Evolutionary conservation across 1,284 basidiomycete genomes (phyloP).

Genomic region (Rhodotorula sp.): DNA sequence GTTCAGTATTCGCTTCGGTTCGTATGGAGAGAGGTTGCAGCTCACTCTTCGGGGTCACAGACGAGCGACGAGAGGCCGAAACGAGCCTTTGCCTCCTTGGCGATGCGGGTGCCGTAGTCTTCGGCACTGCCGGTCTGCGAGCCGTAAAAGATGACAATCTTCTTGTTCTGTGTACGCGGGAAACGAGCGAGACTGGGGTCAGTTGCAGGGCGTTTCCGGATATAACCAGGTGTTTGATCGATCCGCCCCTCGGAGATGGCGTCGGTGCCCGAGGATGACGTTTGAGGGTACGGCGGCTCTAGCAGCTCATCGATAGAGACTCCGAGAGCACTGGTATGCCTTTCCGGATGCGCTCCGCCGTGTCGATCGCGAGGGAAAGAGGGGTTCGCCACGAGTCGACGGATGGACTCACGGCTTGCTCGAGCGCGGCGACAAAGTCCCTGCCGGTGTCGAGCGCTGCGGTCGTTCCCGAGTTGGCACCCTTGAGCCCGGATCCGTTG

Average conservation of each 20-base stretch:
- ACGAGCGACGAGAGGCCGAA: constrained; percentile 90
- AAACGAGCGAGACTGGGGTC: neutral
- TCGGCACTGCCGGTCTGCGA: constrained; percentile 96
- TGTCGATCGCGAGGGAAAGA: no score
- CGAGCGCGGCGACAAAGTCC: constrained; percentile 88
- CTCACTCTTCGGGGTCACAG: constrained; percentile 83
- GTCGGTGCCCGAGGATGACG: no score
- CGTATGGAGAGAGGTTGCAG: neutral
- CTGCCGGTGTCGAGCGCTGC: constrained; percentile 72
- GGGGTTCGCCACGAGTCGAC: neutral
- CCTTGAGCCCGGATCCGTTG: constrained; percentile 49
- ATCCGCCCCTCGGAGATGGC: neutral
- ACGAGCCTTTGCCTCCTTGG: constrained; percentile 76
- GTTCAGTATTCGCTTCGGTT: neutral
- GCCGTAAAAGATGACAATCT: constrained; percentile 90
- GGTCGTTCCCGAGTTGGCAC: constrained; percentile 51
- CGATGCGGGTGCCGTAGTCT: constrained; percentile 56
- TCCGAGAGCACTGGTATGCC: no score
- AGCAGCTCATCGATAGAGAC: no score
- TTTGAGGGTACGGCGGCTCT: no score
- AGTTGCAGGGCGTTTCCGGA: neutral
- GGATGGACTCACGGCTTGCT: constrained; percentile 67
- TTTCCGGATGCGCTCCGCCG: no score
- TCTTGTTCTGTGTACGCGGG: constrained; percentile 65
- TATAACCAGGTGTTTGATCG: no score